Percentiles rank a stretch among this genome's conserved stretches.
These are phyloP conservation scores for Daucus carota DNA, from an alignment of 129 eudicot species.

Conservation along the genomic window DH1_v3.0 NC_030385.2:34652501-34653000, in stretches of 20 bases:
- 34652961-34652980: slow-evolving; percentile 72
- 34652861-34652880: slow-evolving; percentile 66
- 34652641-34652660: slow-evolving; percentile 72
- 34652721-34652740: slow-evolving; percentile 58
- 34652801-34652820: slow-evolving; percentile 67
- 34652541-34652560: slow-evolving; percentile 62
- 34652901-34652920: slow-evolving; percentile 45
- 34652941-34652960: slow-evolving; percentile 73
- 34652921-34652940: slow-evolving; percentile 67
- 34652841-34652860: slow-evolving; percentile 64
- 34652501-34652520: slow-evolving; percentile 70
- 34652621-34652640: slow-evolving; percentile 80
- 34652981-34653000: slow-evolving; percentile 86
- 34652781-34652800: slow-evolving; percentile 51
- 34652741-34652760: slow-evolving; percentile 85
- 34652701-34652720: slow-evolving; percentile 45
- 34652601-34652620: slow-evolving; percentile 51
- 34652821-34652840: slow-evolving; percentile 72
- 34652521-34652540: slow-evolving; percentile 53
- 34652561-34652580: slow-evolving; percentile 32
- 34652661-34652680: slow-evolving; percentile 80
- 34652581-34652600: slow-evolving; percentile 37
- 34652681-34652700: slow-evolving; percentile 80
- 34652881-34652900: slow-evolving; percentile 34
- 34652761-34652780: slow-evolving; percentile 29